phyloP scores from a whole-genome alignment of 768 basidiomycete genomes.

The Mycena epipterygia region DNA sequence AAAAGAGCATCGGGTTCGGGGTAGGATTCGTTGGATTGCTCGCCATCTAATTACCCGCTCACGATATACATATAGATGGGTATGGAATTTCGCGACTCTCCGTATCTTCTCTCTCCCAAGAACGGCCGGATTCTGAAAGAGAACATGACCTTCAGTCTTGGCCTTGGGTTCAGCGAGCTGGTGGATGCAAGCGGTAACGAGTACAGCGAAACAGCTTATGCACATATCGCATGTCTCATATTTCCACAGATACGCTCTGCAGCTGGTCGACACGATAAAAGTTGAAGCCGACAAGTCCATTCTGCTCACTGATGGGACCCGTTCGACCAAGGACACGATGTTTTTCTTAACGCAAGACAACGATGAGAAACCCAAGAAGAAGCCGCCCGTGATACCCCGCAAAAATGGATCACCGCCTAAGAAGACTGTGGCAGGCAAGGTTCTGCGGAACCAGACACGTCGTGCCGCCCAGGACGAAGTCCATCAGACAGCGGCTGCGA shows the following conservation, averaged over 20 bases:
- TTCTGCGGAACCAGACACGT: slow-evolving; percentile 91
- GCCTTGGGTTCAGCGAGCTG: slow-evolving; percentile 88
- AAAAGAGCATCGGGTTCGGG: slow-evolving; percentile 92
- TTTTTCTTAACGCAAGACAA: slow-evolving; percentile 83
- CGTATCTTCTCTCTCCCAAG: slow-evolving; percentile 87
- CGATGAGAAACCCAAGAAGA: slow-evolving; percentile 69
- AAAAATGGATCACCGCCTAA: slow-evolving; percentile 80
- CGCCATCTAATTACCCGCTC: not conserved
- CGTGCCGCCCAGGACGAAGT: slow-evolving; percentile 90
- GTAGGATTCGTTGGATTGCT: slow-evolving; percentile 60
- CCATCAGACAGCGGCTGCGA: slow-evolving; percentile 80
- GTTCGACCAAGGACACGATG: slow-evolving; percentile 87
- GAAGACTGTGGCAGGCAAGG: slow-evolving; percentile 86
- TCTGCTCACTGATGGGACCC: slow-evolving; percentile 87
- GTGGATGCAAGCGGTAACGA: slow-evolving; percentile 82
- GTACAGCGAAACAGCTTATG: slow-evolving; percentile 54
- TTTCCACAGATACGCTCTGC: slow-evolving; percentile 80
- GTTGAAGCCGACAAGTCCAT: slow-evolving; percentile 75
- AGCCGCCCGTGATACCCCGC: slow-evolving; percentile 61
- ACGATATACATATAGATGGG: slow-evolving; percentile 74
- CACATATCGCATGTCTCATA: slow-evolving; percentile 13
- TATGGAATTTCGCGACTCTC: slow-evolving; percentile 93
- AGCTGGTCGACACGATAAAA: slow-evolving; percentile 90
- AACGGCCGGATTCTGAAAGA: slow-evolving; percentile 77
- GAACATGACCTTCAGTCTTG: slow-evolving; percentile 90